Evolutionary conservation across 352 stramenopile genomes (phyloP).

Genomic region (Pseudoperonospora humuli): DNA sequence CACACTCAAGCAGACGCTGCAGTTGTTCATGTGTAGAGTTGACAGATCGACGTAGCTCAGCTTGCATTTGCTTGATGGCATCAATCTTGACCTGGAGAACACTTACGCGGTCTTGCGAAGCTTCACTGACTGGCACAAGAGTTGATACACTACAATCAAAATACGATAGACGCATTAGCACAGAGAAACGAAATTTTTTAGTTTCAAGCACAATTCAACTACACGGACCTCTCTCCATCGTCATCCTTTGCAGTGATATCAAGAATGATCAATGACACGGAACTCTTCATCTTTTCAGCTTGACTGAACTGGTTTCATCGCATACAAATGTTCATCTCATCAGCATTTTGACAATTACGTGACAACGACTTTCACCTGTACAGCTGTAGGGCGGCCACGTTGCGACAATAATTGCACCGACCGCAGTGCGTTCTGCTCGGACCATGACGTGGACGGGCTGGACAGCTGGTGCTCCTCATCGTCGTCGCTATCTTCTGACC

Average conservation of each 20-base stretch:
- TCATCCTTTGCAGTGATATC: slow-evolving; percentile 26
- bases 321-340: not conserved
- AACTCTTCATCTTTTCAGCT: slow-evolving; percentile 3
- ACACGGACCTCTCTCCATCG: slow-evolving; percentile 24
- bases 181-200: too few relatives aligned
- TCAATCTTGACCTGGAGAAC: slow-evolving; percentile 55
- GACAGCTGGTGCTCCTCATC: slow-evolving; percentile 22
- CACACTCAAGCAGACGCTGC: slow-evolving; percentile 14
- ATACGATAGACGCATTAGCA: not conserved
- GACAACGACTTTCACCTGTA: slow-evolving; percentile 25
- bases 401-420: slow-evolving; percentile 22
- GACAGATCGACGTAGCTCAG: slow-evolving; percentile 9
- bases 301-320: slow-evolving; percentile 17
- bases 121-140: slow-evolving; percentile 30
- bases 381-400: slow-evolving; percentile 6
- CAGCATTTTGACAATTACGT: slow-evolving; percentile 2
- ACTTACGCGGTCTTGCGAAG: slow-evolving; percentile 26
- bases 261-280: slow-evolving; percentile 27
- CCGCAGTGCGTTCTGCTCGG: slow-evolving; percentile 21
- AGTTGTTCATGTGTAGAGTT: slow-evolving; percentile 4
- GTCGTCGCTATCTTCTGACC: slow-evolving; percentile 37
- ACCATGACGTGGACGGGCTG: slow-evolving; percentile 12
- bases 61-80: slow-evolving; percentile 43
- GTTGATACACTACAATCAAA: slow-evolving; percentile 19
- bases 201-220: not conserved